These are phyloP conservation scores for Stephania japonica DNA, from an alignment of 164 flowering plant species.

Conservation along the genomic window DNA sequence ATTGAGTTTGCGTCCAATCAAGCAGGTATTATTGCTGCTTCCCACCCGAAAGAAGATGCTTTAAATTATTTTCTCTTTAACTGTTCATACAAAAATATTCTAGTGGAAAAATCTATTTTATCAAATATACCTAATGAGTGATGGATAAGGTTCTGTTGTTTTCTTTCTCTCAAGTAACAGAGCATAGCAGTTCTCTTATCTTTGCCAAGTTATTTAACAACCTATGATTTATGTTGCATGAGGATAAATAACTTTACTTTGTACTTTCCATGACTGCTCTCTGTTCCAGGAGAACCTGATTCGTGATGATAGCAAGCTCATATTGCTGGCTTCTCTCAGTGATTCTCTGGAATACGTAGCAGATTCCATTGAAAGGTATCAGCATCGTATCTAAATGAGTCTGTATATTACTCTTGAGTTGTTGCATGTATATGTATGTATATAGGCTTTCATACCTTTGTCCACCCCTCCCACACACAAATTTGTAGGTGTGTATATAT, in stretches of 20 bases:
- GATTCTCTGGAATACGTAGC: conserved; percentile 99
- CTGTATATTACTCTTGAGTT: background rate
- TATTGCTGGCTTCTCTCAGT: conserved; percentile 90
- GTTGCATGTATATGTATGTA: background rate
- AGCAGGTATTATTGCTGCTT: conserved; percentile 51
- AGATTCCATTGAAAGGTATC: conserved; percentile 91
- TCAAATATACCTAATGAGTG: background rate
- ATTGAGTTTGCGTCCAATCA: conserved; percentile 74
- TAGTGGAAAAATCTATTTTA: background rate
- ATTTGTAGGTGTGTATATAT: too few relatives aligned
- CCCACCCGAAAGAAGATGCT: background rate
- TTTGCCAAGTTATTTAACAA: background rate
- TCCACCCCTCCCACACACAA: too few relatives aligned
- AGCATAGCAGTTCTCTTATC: background rate
- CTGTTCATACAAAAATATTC: background rate
- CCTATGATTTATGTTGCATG: background rate
- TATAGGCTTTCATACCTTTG: too few relatives aligned
- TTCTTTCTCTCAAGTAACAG: background rate
- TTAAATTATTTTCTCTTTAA: background rate
- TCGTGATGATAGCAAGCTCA: conserved; percentile 92
- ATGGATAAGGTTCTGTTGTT: background rate
- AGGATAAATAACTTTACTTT: background rate
- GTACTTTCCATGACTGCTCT: background rate
- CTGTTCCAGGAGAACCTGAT: conserved; percentile 82
- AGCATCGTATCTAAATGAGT: background rate